Evolutionary conservation across 768 basidiomycete species (phyloP), one percentile per base, ranked within the genome.

Genomic region (Russula sp.): DNA sequence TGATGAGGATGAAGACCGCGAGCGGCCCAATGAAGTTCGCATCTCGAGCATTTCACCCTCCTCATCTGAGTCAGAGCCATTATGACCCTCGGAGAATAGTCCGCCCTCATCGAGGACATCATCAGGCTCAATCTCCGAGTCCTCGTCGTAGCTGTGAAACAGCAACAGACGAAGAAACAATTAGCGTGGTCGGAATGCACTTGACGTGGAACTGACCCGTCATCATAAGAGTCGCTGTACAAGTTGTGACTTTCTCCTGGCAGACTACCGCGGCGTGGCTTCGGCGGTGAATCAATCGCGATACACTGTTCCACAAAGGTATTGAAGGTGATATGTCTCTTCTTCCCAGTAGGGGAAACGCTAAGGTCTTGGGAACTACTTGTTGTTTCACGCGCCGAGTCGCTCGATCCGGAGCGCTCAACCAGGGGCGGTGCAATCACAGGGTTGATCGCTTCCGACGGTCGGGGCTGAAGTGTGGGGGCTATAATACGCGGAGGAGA

Each of bases 261-360:
- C 54, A 51, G 67, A 57, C 58, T 59, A 35, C 68, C 64, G 39
- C 65, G 68, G 68, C 65, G 72, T 65, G 78, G 76, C 37, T 66
- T 66, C 16, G 60, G 67, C 0, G 89, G 90, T 69, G 87, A 87
- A 71, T 92, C 91, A 71, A 93, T 90, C 48, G 91, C 87, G 62
- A 99, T 96, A 71, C 85, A 94, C 73, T 98, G 96, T 73, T 97
- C 91, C 44, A 99, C 96, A 72, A 95, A 97, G 0, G 95, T 96
- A 74, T 98, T 98, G 82, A 98, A 98, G 69, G 83, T 88, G 77
- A 98, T 98, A 73, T 97, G 96, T 66, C 87, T 87, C 77, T 87
- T 91, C 79, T 86, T 87, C 62, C 70, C 70, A 45, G 69, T 68
- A 27, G 74, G 70, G 62, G 57, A 59, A 34, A 64, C 62, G 60